Evolutionary conservation across 2,329 filamentous ascomycete genomes (phyloP).

Genomic region (Niveomyces coronatus): DNA sequence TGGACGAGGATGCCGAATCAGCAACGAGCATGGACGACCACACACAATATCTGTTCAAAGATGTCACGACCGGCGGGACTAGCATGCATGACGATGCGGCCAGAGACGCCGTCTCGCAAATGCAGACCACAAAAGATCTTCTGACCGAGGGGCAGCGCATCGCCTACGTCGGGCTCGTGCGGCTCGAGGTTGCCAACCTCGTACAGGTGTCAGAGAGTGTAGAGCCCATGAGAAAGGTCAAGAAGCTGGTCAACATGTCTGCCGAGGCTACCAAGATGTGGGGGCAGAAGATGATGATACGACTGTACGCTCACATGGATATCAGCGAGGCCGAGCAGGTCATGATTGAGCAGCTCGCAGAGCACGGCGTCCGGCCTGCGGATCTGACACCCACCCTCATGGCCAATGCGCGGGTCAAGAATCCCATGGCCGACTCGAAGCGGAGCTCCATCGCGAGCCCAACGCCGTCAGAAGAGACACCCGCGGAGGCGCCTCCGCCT

Average conservation of each 20-base stretch:
- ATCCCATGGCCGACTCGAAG: slow-evolving; percentile 60
- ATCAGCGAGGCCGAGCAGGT: slow-evolving; percentile 84
- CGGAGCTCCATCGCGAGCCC: slow-evolving; percentile 12
- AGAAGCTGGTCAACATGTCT: slow-evolving; percentile 60
- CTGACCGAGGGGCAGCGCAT: slow-evolving; percentile 92
- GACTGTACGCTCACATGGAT: slow-evolving; percentile 92
- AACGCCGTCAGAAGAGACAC: slow-evolving; percentile 30
- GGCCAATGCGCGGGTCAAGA: slow-evolving; percentile 86
- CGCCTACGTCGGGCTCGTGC: slow-evolving; percentile 85
- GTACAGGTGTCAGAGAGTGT: slow-evolving; percentile 55
- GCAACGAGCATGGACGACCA: slow-evolving; percentile 96
- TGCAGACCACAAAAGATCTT: slow-evolving; percentile 92
- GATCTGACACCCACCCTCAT: slow-evolving; percentile 82
- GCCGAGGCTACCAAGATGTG: slow-evolving; percentile 84
- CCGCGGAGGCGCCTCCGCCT: slow-evolving; percentile 43
- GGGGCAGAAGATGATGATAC: slow-evolving; percentile 96
- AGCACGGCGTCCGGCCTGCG: slow-evolving; percentile 76
- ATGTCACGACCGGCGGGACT: slow-evolving; percentile 48
- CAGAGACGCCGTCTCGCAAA: slow-evolving; percentile 76
- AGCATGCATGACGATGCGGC: slow-evolving; percentile 68
- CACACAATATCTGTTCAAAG: slow-evolving; percentile 89
- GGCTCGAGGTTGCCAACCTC: slow-evolving; percentile 73
- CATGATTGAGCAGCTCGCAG: slow-evolving; percentile 95
- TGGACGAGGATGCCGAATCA: slow-evolving; percentile 90
- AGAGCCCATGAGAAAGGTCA: slow-evolving; percentile 52